These are phyloP conservation scores for Sporobolomyces phaffii DNA, from an alignment of 768 basidiomycete species.

Conservation along the genomic window DNA sequence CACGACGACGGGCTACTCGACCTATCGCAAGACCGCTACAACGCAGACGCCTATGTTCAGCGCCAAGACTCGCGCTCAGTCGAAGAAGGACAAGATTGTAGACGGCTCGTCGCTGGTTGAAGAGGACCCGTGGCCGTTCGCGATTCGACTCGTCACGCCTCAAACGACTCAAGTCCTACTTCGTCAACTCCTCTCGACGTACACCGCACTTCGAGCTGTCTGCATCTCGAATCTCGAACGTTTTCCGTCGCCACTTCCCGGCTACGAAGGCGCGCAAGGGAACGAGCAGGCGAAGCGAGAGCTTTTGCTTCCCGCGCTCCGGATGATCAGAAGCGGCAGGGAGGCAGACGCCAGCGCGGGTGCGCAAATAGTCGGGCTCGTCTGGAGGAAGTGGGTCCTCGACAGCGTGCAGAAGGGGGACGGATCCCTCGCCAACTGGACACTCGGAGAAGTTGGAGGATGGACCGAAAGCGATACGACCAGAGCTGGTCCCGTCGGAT, in stretches of 20 bases:
- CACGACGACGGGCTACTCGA: slow-evolving; percentile 30
- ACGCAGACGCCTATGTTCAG: slow-evolving; percentile 26
- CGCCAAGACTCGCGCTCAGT: background rate
- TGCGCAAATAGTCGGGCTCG: slow-evolving; percentile 29
- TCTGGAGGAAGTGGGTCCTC: slow-evolving; percentile 35
- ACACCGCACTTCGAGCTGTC: slow-evolving; percentile 28
- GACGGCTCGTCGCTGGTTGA: background rate
- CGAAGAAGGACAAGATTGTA: background rate
- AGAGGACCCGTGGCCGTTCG: slow-evolving; percentile 24
- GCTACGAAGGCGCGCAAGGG: slow-evolving; percentile 25
- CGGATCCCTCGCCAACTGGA: background rate
- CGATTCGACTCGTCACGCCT: slow-evolving; percentile 22
- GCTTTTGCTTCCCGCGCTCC: slow-evolving; percentile 28
- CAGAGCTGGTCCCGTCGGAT: background rate
- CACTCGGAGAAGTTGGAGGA: slow-evolving; percentile 20
- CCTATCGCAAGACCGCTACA: slow-evolving; percentile 25
- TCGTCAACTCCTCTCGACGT: slow-evolving; percentile 33
- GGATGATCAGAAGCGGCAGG: slow-evolving; percentile 35
- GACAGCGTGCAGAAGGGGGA: slow-evolving; percentile 6
- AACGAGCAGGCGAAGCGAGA: slow-evolving; percentile 26
- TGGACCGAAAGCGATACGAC: slow-evolving; percentile 17
- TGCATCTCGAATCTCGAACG: slow-evolving; percentile 33
- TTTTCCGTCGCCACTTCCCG: slow-evolving; percentile 34
- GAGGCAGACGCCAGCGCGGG: slow-evolving; percentile 36
- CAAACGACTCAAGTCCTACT: slow-evolving; percentile 30